These are phyloP conservation scores for Podila minutissima DNA, from an alignment of 192 early-diverging fungal species.

Conservation along the genomic window DNA sequence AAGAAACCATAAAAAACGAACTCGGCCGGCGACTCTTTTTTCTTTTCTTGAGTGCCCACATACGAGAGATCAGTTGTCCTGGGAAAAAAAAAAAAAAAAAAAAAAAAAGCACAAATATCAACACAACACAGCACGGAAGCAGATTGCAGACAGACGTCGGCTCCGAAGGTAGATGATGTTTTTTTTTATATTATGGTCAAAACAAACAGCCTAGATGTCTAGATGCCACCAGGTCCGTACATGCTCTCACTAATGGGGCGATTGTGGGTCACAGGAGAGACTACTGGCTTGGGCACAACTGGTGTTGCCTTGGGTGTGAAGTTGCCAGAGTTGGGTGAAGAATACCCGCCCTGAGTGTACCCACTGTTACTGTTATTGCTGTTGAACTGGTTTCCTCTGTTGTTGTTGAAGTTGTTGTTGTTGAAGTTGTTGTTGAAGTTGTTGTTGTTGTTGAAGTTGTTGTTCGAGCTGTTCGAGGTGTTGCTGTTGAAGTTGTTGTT, in stretches of 20 bases:
- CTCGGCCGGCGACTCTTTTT: background rate
- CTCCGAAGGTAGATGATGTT: too few relatives aligned
- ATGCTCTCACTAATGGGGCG: conserved; percentile 12
- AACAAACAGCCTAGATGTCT: background rate
- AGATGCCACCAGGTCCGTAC: conserved; percentile 35
- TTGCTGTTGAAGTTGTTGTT: conserved; percentile 13
- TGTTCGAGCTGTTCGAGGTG: conserved; percentile 2
- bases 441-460: conserved; percentile 13
- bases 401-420: conserved; percentile 7
- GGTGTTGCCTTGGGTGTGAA: conserved; percentile 25
- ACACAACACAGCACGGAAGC: too few relatives aligned
- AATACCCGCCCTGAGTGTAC: background rate
- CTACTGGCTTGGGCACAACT: conserved; percentile 28
- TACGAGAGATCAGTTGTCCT: too few relatives aligned
- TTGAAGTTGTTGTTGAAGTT: conserved; percentile 2
- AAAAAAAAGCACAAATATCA: too few relatives aligned
- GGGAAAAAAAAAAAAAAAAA: too few relatives aligned
- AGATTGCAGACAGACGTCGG: too few relatives aligned
- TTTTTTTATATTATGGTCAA: too few relatives aligned
- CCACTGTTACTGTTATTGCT: background rate
- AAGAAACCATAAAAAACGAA: background rate
- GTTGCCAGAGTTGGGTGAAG: background rate
- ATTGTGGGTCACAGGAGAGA: conserved; percentile 8
- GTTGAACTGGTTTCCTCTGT: background rate
- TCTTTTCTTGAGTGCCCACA: too few relatives aligned